A percentile compares a stretch with the other conserved stretches of the same genome.
Conservation (phyloP, 2,329 filamentous ascomycete species). For the Dendryphion nanum region DNA sequence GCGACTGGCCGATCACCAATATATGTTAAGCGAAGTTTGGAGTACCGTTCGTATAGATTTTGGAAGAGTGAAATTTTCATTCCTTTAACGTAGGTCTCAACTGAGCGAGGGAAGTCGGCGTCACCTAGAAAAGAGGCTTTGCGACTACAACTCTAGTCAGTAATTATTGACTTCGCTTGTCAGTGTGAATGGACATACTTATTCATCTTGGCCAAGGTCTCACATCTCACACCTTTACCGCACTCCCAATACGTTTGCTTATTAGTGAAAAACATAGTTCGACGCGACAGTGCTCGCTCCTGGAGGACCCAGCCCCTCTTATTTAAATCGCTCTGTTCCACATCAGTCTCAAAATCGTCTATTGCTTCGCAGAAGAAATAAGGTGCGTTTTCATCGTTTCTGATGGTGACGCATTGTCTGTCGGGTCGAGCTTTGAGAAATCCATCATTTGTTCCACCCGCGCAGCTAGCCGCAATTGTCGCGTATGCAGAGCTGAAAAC, state of each 20-base stretch:
- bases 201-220: conserved; percentile 9
- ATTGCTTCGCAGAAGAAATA: conserved; percentile 13
- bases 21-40: conserved; percentile 2
- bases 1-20: conserved; percentile 5
- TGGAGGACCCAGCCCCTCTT: conserved; percentile 21
- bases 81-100: conserved; percentile 1
- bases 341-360: conserved; percentile 17
- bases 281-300: conserved; percentile 17
- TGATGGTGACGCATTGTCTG: conserved; percentile 2
- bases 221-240: conserved; percentile 10
- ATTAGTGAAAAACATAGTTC: conserved; percentile 20
- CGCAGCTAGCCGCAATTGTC: conserved; percentile 10
- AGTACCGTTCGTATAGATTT: conserved; percentile 5
- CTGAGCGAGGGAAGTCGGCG: conserved; percentile 5
- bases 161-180: not conserved
- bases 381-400: not conserved
- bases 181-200: conserved; percentile 8
- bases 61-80: conserved; percentile 4
- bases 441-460: conserved; percentile 5
- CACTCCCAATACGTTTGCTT: conserved; percentile 25
- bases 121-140: conserved; percentile 8
- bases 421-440: conserved; percentile 5
- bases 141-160: not conserved
- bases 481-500: conserved; percentile 11
- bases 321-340: conserved; percentile 12